Conservation (phyloP, 495 filamentous ascomycete species). For the Xylaria bambusicola region DNA sequence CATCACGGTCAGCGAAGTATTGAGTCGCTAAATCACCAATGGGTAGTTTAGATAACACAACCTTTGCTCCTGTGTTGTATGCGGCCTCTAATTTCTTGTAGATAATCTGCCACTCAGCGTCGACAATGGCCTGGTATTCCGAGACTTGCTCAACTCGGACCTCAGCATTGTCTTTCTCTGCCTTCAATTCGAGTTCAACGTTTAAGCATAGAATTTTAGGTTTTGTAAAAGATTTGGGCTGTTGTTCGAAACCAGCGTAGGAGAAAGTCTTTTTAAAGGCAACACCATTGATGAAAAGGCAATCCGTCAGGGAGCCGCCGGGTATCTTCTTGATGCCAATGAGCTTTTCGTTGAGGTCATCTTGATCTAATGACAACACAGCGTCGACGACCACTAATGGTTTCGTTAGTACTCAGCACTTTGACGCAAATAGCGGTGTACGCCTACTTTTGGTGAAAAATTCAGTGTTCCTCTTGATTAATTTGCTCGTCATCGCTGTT, state of each 20-base stretch:
- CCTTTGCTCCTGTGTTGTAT: constrained; percentile 90
- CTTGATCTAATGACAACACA: constrained; percentile 93
- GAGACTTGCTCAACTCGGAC: constrained; percentile 97
- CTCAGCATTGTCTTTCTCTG: constrained; percentile 98
- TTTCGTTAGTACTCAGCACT: constrained; percentile 16
- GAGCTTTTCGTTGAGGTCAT: constrained; percentile 95
- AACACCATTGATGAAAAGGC: constrained; percentile 95
- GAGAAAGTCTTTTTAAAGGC: constrained; percentile 99
- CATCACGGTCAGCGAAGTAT: constrained; percentile 96
- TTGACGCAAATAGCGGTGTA: background rate
- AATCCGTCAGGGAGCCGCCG: constrained; percentile 94
- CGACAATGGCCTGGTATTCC: constrained; percentile 98
- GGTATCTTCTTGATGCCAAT: constrained; percentile 98
- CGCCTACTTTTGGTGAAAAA: constrained; percentile 98
- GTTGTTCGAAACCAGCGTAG: constrained; percentile 98
- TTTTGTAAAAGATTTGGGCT: constrained; percentile 91
- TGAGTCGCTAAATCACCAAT: constrained; percentile 98
- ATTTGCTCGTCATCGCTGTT: constrained; percentile 99
- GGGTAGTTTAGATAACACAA: constrained; percentile 94
- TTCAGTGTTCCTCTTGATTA: constrained; percentile 93
- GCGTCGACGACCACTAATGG: constrained; percentile 93
- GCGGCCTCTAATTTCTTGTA: constrained; percentile 97
- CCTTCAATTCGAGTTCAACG: constrained; percentile 96
- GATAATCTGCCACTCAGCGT: constrained; percentile 99
- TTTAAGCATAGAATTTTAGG: constrained; percentile 96